Percentiles rank a stretch among this genome's conserved stretches.
These are phyloP conservation scores for Beta vulgaris DNA, from an alignment of 148 eudicot genomes.

Conservation along the genomic window DNA sequence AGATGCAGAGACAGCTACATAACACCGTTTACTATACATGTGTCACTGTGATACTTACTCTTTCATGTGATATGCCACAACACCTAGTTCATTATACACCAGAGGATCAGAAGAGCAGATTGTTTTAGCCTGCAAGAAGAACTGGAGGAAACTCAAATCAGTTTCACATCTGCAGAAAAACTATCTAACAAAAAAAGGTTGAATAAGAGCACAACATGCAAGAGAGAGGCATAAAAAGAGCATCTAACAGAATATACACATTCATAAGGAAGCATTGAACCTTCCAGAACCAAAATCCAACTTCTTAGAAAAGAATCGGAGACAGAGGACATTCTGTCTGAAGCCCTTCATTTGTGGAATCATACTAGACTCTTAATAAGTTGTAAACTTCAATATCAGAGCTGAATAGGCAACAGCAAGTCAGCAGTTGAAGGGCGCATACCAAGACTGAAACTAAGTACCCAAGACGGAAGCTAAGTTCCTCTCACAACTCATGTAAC, in stretches of 20 bases:
- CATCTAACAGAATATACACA: neutral
- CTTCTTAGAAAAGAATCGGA: neutral
- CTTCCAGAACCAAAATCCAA: neutral
- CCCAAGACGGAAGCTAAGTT: no score
- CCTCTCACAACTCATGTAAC: conserved; percentile 1
- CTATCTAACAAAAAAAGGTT: neutral
- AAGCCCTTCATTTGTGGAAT: neutral
- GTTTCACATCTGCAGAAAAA: neutral
- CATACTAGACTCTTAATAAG: neutral
- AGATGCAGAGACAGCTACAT: conserved; percentile 5
- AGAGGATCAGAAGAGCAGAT: conserved; percentile 93
- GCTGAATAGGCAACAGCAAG: neutral
- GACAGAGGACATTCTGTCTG: neutral
- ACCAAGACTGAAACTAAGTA: neutral
- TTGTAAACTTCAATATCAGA: neutral
- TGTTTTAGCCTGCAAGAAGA: conserved; percentile 85
- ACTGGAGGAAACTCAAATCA: conserved; percentile 49
- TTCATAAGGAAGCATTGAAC: neutral
- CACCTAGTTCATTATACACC: conserved; percentile 96
- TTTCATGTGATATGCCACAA: conserved; percentile 91
- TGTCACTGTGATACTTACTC: conserved; percentile 52
- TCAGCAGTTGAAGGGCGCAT: neutral
- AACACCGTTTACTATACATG: neutral
- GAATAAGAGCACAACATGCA: neutral
- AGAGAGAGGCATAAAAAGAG: neutral